Evolutionary conservation across 371 early-diverging fungal genomes (phyloP).

Genomic region (Actinomortierella wolfii): DNA sequence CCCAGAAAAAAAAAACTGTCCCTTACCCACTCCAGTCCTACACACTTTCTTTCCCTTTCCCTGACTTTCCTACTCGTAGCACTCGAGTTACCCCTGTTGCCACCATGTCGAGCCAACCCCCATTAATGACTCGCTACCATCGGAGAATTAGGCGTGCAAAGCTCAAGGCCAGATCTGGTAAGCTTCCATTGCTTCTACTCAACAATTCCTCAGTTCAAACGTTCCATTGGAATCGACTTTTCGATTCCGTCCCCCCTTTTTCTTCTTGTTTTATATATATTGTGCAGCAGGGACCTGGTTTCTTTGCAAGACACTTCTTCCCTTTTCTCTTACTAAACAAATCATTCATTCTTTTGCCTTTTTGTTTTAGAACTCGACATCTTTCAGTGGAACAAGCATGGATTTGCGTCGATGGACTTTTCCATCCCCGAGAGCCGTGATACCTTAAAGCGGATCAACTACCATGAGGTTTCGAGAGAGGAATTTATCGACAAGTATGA

Average conservation of each 20-base stretch:
- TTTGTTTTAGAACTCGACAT: conserved; percentile 56
- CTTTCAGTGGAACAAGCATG: conserved; percentile 61
- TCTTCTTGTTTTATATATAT: not conserved
- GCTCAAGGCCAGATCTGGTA: conserved; percentile 57
- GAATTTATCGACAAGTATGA: conserved; percentile 70
- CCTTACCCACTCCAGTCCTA: too few relatives aligned
- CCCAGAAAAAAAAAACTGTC: too few relatives aligned
- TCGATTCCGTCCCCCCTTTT: too few relatives aligned
- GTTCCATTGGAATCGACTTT: too few relatives aligned
- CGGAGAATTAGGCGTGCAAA: conserved; percentile 54
- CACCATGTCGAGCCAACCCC: conserved; percentile 24
- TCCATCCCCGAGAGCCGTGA: conserved; percentile 55
- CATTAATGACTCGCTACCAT: conserved; percentile 47
- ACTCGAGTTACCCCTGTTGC: too few relatives aligned
- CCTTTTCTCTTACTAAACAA: not conserved
- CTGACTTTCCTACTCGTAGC: too few relatives aligned
- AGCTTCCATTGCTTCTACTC: not conserved
- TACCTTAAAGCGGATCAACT: conserved; percentile 54
- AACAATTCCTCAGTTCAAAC: too few relatives aligned
- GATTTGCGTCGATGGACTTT: conserved; percentile 54
- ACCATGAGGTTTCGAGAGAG: conserved; percentile 50
- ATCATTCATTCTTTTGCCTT: not conserved
- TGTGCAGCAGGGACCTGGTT: not conserved
- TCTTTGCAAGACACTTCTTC: not conserved
- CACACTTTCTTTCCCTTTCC: too few relatives aligned